Base-by-base conservation (phyloP, 73 alveolate genomes). In the Paramecium biaurelia region DNA sequence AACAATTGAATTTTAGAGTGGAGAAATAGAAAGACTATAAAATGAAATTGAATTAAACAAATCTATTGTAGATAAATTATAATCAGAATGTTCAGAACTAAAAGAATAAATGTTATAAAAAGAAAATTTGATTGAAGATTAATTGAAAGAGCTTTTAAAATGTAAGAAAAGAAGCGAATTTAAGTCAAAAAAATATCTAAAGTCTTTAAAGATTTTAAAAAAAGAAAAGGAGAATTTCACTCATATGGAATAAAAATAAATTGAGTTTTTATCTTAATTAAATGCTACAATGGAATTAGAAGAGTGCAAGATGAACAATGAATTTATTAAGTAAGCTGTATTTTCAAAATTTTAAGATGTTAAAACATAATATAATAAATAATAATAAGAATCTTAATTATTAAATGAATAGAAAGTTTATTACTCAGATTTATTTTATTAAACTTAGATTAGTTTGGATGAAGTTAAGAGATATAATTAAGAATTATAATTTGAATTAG, bases 1-100 rank as follows among this genome's bases (percentile, higher is more conserved):
- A 18, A 72, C 86, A 1, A 72, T 72, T 9, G 86, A 72, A 34
- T 72, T 35, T 72, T 72, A 72, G 45, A 72, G 59, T 34, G 58
- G 18, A 35, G 56, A 72, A 72, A 35, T 72, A 1, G 86, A 72
- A 18, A 72, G 86, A 72, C 10, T 72, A 34, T 21, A 32, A 34
- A 72, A 18, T 20, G 58, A 72, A 72, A 28, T 30, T 6, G 84
- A 63, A 18, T 63, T 63, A 12, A 30, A 26, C 6, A 30, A 72
- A 72, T 28, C 38, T 32, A 1, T 28, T 0, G n/a, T 35, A 35
- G 56, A 72, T 14, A 72, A 72, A 72, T 8, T 72, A 4, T 72
- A 72, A 32, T 2, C 8, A 26, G 84, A 63, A 12, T 63, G 84
- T 63, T 6, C 49, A 14, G 6, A 14, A 1, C 12, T 63, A 1